Base-by-base conservation (phyloP, 2,329 filamentous ascomycete genomes). In the Didymella arachidicola region DNA sequence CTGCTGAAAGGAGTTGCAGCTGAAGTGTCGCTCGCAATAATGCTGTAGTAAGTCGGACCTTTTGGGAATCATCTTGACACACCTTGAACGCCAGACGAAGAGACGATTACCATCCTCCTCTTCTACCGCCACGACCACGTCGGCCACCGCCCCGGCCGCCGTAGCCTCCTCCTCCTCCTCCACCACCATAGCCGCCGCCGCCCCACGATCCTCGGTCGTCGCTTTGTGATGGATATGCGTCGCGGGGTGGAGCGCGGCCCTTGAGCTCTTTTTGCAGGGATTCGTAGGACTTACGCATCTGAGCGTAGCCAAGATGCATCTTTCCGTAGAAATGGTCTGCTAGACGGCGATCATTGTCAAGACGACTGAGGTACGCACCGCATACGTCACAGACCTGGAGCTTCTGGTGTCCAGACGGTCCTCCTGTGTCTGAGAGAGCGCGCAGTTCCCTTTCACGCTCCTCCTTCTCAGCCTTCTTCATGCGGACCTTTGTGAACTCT, bases 271-370 rank as follows among this genome's bases (percentile, higher is more conserved):
- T 93, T 50, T 89, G 89, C 62, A 99, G 87, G n/a, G 86, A 82
- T 55, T 97, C 93, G 71, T 87, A 93, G 3, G 93, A 95, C 83
- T 95, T 96, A 69, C 95, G 87, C 95, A 99, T 99, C 79, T 97
- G 92, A 16, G 95, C 95, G 76, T 98, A 99, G 0, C 95, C 95
- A 57, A 99, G 81, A 74, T 99, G 95, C 95, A 99, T 99, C 83
- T 99, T 99, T 22, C 95, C 95, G 78, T 97, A 98, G 76, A 99
- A 99, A 77, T 99, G 95, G 75, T 99, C 95, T 19, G 95, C 95
- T 73, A 99, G 78, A 29, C 95, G 86, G 34, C 95, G 86, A 77
- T 99, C 95, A 74, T 99, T 99, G 75, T 99, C 95, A 30, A 99
- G 84, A 22, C 95, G 83, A 62, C 89, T 93, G 36, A 99, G 84